Evolutionary conservation across 2,329 filamentous ascomycete genomes (phyloP).

Genomic region (Nemania sp.): DNA sequence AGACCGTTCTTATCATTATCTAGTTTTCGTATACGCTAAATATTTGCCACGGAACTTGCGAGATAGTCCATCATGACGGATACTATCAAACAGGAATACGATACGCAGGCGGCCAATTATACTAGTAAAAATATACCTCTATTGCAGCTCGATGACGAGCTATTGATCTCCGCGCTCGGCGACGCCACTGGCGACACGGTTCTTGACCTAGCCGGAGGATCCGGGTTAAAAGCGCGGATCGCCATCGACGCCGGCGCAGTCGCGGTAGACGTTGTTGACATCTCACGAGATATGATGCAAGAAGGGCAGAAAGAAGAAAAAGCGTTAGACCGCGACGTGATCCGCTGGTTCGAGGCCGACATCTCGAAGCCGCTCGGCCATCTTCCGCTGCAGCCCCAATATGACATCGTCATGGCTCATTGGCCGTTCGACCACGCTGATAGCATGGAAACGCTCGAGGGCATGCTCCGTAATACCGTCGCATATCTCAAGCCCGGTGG

Average conservation of each 20-base stretch:
- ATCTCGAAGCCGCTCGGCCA: constrained; percentile 31
- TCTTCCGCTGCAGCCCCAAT: constrained; percentile 24
- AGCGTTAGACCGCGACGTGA: constrained; percentile 29
- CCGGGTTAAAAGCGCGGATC: constrained; percentile 34
- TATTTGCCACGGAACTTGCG: no score
- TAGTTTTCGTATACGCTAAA: no score
- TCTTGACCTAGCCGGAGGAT: constrained; percentile 40
- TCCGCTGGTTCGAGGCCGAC: constrained; percentile 36
- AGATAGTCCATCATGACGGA: constrained; percentile 6
- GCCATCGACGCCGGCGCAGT: constrained; percentile 33
- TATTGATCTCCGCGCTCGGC: constrained; percentile 36
- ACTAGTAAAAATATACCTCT: background rate
- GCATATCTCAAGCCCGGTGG: constrained; percentile 36
- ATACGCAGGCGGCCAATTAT: constrained; percentile 6
- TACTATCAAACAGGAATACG: constrained; percentile 6
- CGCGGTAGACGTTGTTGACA: constrained; percentile 37
- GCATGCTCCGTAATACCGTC: constrained; percentile 37
- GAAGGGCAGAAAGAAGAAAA: constrained; percentile 23
- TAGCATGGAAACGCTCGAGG: constrained; percentile 30
- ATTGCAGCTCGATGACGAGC: constrained; percentile 34
- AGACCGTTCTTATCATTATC: background rate
- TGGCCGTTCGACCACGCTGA: constrained; percentile 40
- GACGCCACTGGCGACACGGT: constrained; percentile 31
- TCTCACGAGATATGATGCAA: constrained; percentile 35
- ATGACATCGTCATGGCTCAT: constrained; percentile 42